Conservation (phyloP, 306 rosid genomes). For the Cicer yamashitae region DNA sequence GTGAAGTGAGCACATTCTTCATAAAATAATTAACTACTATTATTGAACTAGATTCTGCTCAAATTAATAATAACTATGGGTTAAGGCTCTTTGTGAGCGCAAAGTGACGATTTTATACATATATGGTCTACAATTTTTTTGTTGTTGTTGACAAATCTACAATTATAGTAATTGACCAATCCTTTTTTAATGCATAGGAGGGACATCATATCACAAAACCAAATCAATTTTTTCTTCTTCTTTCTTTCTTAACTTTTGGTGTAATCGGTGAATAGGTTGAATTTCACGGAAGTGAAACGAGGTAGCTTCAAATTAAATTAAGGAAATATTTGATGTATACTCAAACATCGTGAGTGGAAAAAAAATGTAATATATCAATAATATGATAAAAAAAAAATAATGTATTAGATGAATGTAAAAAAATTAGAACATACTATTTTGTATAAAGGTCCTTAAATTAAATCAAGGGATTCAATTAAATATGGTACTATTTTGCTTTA, state of each 20-base stretch:
- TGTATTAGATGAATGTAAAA: too few relatives aligned
- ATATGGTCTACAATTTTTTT: neutral
- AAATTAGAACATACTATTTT: too few relatives aligned
- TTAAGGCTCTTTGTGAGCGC: constrained; percentile 3
- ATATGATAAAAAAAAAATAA: too few relatives aligned
- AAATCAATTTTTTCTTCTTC: neutral
- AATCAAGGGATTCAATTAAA: neutral
- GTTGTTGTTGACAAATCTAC: neutral
- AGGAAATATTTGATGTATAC: too few relatives aligned
- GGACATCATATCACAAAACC: neutral
- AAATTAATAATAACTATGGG: neutral
- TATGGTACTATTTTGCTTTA: too few relatives aligned
- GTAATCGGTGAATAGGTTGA: constrained; percentile 24
- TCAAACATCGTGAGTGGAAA: too few relatives aligned
- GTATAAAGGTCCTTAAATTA: too few relatives aligned
- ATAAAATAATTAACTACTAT: neutral
- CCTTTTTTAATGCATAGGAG: neutral
- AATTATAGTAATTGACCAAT: neutral
- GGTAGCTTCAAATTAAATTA: neutral
- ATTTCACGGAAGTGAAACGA: neutral
- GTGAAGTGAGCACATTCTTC: constrained; percentile 27
- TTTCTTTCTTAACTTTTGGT: constrained; percentile 1
- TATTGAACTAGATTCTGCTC: neutral
- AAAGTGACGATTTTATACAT: neutral
- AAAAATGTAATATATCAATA: too few relatives aligned